These are phyloP conservation scores for Porogramme epimiltina DNA, from an alignment of 1,284 basidiomycete species.

Conservation along the genomic window DNA sequence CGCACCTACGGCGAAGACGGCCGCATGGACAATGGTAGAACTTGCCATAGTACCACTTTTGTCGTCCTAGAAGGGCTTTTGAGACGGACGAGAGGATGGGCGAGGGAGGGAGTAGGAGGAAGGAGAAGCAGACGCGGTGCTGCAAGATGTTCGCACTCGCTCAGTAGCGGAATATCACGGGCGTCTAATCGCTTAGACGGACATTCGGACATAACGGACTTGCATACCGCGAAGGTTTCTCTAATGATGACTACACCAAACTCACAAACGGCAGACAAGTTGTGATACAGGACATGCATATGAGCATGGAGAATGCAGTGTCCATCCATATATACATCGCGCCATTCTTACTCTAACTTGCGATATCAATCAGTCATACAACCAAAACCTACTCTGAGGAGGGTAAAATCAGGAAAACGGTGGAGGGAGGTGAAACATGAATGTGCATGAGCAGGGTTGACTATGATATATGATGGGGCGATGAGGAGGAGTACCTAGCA, in stretches of 20 bases:
- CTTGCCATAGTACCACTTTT: conserved; percentile 37
- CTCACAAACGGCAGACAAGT: no score
- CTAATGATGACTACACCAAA: no score
- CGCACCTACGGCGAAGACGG: conserved; percentile 74
- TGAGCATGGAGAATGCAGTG: conserved; percentile 7
- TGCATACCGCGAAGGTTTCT: no score
- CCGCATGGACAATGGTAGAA: conserved; percentile 55
- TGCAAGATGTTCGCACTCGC: neutral
- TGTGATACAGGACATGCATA: conserved; percentile 8
- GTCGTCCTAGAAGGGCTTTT: no score
- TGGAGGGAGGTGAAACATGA: conserved; percentile 16
- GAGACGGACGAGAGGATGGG: no score
- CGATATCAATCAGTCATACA: conserved; percentile 24
- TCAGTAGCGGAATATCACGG: neutral
- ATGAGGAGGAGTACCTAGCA: conserved; percentile 17
- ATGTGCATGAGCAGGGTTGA: conserved; percentile 20
- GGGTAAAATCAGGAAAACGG: neutral
- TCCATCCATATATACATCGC: conserved; percentile 27
- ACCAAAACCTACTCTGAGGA: conserved; percentile 19
- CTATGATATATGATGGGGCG: conserved; percentile 21
- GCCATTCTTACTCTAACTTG: conserved; percentile 23
- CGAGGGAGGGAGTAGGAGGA: no score
- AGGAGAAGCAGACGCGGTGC: neutral
- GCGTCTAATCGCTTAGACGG: no score
- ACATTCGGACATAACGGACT: no score